Evolutionary conservation across 129 eudicot genomes (phyloP), one percentile per base, ranked within the genome.

Genomic region (Lactuca sativa): DNA sequence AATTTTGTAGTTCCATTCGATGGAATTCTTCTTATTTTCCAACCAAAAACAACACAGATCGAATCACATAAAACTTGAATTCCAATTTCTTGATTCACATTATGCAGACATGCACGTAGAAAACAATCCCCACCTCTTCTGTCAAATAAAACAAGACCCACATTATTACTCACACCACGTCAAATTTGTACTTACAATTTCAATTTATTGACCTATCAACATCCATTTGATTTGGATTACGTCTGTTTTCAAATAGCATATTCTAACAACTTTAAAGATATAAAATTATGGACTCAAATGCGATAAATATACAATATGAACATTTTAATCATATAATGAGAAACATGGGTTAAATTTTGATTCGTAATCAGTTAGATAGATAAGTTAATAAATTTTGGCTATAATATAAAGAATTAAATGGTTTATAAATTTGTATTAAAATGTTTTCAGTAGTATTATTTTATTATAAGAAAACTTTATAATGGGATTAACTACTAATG

Each of bases 51-150:
- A 4, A 4, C 52, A 11, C 52, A 47, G 12, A 10, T 11, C 15
- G 1, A 47, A 47, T 47, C 52, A 11, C 52, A 47, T 47, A 47
- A 11, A 47, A 11, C n/a, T 47, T 47, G 15, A 47, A 11, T 47
- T 47, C 52, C 9, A 47, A 12, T 10, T 0, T 58, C 21, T 36
- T 32, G 68, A 59, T 72, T 72, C 77, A 72, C 67, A 62, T 54
- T 11, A 90, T 38, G 30, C 30, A 25, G 30, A 25, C 30, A 25
- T 25, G 83, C 97, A 90, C 82, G 91, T 85, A 60, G 95, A 81
- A 67, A 90, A 81, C 53, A 85, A 65, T 9, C 97, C 86, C 82
- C 81, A 72, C 67, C 69, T 82, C 84, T 80, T 90, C 96, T 90
- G 96, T 80, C 74, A 69, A 74, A 64, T 13, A 18, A 43, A 54